Evolutionary conservation across 139 green algal species (phyloP).

Genomic region (Chlamydomonas eustigma): DNA sequence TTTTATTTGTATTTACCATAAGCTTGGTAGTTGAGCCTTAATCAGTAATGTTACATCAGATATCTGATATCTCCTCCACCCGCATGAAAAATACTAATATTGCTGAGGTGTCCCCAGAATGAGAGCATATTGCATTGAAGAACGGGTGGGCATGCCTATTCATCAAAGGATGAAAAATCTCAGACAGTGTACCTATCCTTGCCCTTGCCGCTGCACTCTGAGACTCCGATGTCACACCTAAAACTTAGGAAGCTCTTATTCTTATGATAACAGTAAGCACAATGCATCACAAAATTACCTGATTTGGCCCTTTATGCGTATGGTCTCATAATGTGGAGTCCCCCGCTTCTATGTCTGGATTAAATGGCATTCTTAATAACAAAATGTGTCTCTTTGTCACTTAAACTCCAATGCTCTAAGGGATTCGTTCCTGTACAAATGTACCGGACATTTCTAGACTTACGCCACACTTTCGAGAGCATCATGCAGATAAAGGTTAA

Average conservation of each 20-base stretch:
- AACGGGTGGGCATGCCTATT: no score
- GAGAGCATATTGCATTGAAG: no score
- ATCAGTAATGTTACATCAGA: no score
- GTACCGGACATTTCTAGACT: not conserved
- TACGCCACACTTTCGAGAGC: not conserved
- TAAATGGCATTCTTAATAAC: not conserved
- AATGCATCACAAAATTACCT: not conserved
- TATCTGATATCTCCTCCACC: no score
- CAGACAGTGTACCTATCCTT: conserved; percentile 87
- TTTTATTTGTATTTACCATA: no score
- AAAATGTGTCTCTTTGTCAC: not conserved
- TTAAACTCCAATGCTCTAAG: not conserved
- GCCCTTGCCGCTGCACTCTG: conserved; percentile 65
- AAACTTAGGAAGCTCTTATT: conserved; percentile 53
- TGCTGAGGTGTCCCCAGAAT: no score
- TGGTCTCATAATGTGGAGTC: not conserved
- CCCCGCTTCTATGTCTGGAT: not conserved
- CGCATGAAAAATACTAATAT: no score
- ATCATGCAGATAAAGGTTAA: not conserved
- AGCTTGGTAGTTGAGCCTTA: no score
- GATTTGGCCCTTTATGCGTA: not conserved
- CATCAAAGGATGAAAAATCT: no score
- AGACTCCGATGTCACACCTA: conserved; percentile 41
- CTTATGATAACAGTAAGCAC: not conserved
- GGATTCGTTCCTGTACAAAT: not conserved